A percentile compares a stretch with the other conserved stretches of the same genome.
phyloP scores from a whole-genome alignment of 305 asterid species.

The Fraxinus paxiana region DNA sequence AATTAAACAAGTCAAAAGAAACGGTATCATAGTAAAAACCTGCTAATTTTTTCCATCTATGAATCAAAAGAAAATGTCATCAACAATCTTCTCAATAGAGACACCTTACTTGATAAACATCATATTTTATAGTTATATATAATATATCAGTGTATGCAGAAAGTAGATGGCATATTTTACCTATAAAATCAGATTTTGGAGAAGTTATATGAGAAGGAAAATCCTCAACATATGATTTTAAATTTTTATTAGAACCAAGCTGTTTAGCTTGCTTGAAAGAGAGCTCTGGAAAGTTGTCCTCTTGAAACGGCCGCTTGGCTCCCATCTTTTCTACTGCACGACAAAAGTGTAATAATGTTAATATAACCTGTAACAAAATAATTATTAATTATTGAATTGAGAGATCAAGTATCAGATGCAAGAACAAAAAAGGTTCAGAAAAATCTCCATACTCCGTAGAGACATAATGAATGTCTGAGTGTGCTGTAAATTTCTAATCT shows the following conservation, averaged over 20 bases:
- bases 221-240: constrained; percentile 17
- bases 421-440: constrained; percentile 8
- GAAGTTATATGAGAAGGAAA: constrained; percentile 27
- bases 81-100: neutral
- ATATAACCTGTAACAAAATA: neutral
- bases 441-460: neutral
- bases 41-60: neutral
- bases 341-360: neutral
- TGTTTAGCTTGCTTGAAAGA: constrained; percentile 51
- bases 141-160: neutral
- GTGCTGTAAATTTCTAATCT: neutral
- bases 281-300: constrained; percentile 42
- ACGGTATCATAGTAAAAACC: neutral
- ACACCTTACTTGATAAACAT: neutral
- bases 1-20: neutral
- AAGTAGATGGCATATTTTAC: constrained; percentile 26
- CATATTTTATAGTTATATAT: neutral
- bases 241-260: constrained; percentile 25
- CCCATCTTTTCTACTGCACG: constrained; percentile 48
- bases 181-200: constrained; percentile 22
- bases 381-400: neutral
- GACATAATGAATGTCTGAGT: neutral
- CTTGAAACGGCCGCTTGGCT: constrained; percentile 51
- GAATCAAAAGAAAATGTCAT: neutral
- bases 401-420: neutral